These are phyloP conservation scores for Paraconiothyrium sp. DNA, from an alignment of 2,329 filamentous ascomycete genomes.

Conservation along the genomic window DNA sequence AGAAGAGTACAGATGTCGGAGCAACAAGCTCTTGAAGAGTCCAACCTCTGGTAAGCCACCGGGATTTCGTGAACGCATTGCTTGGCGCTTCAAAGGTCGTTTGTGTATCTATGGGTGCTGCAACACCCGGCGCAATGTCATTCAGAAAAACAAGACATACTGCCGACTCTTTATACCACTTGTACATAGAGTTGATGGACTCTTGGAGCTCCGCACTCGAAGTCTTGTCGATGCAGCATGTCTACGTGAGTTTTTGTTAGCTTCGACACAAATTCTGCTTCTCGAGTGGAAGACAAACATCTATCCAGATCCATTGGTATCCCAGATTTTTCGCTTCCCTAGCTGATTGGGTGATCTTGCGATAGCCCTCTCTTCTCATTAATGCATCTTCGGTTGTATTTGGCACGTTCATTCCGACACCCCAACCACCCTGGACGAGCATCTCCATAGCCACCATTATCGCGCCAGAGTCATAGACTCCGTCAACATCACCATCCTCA, in stretches of 20 bases:
- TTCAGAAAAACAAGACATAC: conserved; percentile 34
- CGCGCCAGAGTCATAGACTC: conserved; percentile 13
- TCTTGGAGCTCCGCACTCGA: conserved; percentile 35
- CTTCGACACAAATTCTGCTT: not conserved
- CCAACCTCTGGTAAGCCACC: conserved; percentile 41
- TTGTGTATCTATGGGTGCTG: conserved; percentile 7
- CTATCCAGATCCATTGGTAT: conserved; percentile 35
- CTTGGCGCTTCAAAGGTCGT: conserved; percentile 27
- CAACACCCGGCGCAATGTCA: conserved; percentile 23
- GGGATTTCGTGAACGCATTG: conserved; percentile 28
- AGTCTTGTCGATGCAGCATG: conserved; percentile 37
- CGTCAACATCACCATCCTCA: not conserved
- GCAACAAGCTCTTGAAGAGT: conserved; percentile 43
- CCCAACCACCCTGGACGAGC: conserved; percentile 27
- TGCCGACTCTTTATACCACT: conserved; percentile 32
- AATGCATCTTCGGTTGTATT: conserved; percentile 27
- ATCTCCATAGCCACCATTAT: conserved; percentile 33
- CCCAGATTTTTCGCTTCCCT: conserved; percentile 22
- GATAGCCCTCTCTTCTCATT: conserved; percentile 27
- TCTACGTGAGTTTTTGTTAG: conserved; percentile 10
- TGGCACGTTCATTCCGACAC: conserved; percentile 14
- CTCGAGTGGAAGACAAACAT: conserved; percentile 15
- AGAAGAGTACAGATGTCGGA: conserved; percentile 35
- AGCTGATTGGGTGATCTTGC: conserved; percentile 30
- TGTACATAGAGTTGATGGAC: conserved; percentile 40